phyloP scores from a whole-genome alignment of 139 green algal species.

The Chloropicon primus region DNA sequence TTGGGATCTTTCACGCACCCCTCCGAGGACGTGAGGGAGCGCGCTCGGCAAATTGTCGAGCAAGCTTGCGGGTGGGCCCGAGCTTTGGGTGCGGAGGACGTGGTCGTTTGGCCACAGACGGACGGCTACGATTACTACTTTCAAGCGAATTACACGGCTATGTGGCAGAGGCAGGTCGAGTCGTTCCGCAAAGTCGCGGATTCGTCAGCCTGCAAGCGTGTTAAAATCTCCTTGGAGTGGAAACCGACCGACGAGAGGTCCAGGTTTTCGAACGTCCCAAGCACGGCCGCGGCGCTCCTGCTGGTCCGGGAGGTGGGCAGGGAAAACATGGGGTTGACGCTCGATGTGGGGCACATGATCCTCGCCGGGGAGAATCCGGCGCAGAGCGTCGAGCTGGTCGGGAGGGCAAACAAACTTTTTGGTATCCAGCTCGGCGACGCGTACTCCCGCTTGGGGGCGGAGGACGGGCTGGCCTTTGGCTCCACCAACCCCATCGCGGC shows the following conservation, averaged over 20 bases:
- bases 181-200: constrained; percentile 19
- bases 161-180: constrained; percentile 25
- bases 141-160: constrained; percentile 19
- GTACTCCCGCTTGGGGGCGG: constrained; percentile 33
- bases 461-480: constrained; percentile 42
- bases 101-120: constrained; percentile 36
- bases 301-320: constrained; percentile 23
- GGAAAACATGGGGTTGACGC: constrained; percentile 43
- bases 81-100: constrained; percentile 21
- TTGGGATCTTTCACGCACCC: constrained; percentile 40
- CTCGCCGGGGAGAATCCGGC: constrained; percentile 49
- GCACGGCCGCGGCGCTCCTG: constrained; percentile 31
- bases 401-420: constrained; percentile 26
- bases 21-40: constrained; percentile 1
- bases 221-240: constrained; percentile 38
- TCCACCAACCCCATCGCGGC: constrained; percentile 15
- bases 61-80: constrained; percentile 30
- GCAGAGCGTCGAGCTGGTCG: constrained; percentile 29
- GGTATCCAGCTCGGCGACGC: constrained; percentile 39
- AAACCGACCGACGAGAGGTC: constrained; percentile 43
- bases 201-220: neutral
- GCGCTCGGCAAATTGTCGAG: constrained; percentile 19
- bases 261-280: constrained; percentile 31
- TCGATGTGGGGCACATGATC: constrained; percentile 48
- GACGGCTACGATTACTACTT: constrained; percentile 51